Base-by-base conservation (phyloP, 768 basidiomycete genomes). In the Lyophyllum shimeji region DNA sequence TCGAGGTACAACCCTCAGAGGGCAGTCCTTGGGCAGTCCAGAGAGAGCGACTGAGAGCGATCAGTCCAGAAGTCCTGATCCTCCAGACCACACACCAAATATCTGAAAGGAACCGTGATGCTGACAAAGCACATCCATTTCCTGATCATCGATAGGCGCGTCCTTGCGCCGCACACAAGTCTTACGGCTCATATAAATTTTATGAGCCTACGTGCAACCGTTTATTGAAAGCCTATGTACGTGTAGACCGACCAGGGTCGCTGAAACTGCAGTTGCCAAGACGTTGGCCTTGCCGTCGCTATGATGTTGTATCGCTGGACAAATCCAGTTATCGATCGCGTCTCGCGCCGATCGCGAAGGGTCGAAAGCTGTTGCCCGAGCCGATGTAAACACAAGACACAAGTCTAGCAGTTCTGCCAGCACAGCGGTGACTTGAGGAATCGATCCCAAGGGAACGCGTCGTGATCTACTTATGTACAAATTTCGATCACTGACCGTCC, bases 21-120 rank as follows among this genome's bases (percentile, higher is more conserved):
- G 29, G 29, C 29, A 29, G 29, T 29, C 29, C 29, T n/a, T 47
- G 56, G 50, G 55, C 42, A 46, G 56, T 60, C 63, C 62, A n/a
- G n/a, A n/a, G n/a, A n/a, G n/a, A n/a, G n/a, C n/a, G n/a, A 63
- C 54, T 57, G 55, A 58, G 59, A 57, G 47, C 55, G 60, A 65
- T 61, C 68, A 62, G 57, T 56, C 63, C 62, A 55, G 62, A 64
- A 61, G 62, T 61, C 56, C 56, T 63, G 63, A 64, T 61, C 55
- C 58, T 57, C 57, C 45, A 50, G 55, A 25, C 43, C 24, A 34
- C 21, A 46, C 46, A 40, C 50, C 29, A 52, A 64, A 63, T 62
- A 59, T 55, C 62, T 62, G 44, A 53, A 57, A 55, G 59, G 55
- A 52, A 49, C 53, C 52, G 50, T 62, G 60, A 65, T 63, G 67